phyloP scores from a whole-genome alignment of 2,329 filamentous ascomycete genomes.

The Tolypocladium ophioglossoides region DNA sequence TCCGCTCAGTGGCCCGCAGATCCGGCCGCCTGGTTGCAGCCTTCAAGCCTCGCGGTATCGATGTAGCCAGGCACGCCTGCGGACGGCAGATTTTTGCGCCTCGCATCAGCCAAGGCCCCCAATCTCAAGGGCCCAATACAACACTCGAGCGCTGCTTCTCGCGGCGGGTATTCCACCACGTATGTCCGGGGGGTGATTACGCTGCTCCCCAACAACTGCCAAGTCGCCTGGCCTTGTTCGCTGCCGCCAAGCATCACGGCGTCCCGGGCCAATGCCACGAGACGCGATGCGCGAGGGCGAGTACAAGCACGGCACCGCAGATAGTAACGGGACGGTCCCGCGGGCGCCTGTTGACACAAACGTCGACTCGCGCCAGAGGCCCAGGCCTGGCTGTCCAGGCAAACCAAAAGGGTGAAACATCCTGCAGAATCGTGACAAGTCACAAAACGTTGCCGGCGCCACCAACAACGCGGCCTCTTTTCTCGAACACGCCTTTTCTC shows the following conservation, averaged over 20 bases:
- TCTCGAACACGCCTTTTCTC: background rate
- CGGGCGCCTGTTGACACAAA: background rate
- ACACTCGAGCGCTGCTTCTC: background rate
- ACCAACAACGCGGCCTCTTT: slow-evolving; percentile 2
- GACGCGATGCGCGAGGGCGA: background rate
- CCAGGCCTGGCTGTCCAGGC: background rate
- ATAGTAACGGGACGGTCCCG: background rate
- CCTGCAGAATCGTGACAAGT: slow-evolving; percentile 16
- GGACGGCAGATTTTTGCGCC: background rate
- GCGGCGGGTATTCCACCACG: no score
- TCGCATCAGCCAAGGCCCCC: background rate
- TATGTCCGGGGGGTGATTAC: background rate
- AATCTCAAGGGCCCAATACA: background rate
- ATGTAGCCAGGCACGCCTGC: background rate
- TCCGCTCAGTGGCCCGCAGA: background rate
- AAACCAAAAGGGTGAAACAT: slow-evolving; percentile 13
- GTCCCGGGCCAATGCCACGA: background rate
- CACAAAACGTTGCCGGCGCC: slow-evolving; percentile 14
- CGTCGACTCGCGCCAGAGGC: background rate
- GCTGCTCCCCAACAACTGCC: background rate
- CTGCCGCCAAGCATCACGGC: background rate
- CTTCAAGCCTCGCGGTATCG: background rate
- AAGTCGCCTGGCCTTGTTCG: background rate
- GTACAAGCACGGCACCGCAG: background rate
- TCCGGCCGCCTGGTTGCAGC: background rate